Evolutionary conservation across 2,329 filamentous ascomycete species (phyloP), one percentile per base, ranked within the genome.

Genomic region (Clonostachys rhizophaga): DNA sequence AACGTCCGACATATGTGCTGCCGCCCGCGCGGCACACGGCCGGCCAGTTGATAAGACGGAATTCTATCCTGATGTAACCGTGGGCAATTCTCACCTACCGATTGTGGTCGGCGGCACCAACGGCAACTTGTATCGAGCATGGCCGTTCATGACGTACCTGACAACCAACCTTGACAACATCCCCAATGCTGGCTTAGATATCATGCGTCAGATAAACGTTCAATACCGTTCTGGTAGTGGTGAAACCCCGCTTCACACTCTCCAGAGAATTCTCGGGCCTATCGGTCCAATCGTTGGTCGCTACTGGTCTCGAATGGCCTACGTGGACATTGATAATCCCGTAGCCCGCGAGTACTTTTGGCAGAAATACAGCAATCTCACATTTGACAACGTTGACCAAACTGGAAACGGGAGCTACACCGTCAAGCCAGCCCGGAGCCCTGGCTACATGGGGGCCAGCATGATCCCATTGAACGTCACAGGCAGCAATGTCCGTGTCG

Each of bases 281-380:
- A 59, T 65, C 14, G 67, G 69, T 16, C 64, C 68, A 12, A 60
- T 77, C 9, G 67, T 78, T 6, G 73, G 66, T 4, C 60, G 64
- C 14, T 78, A 77, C 59, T 77, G 74, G 74, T 73, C 74, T 3
- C 67, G 67, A 48, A 78, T 78, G 74, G 74, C 74, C 6, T 74
- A 70, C 50, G 70, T 71, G 11, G 74, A 77, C 37, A 74, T 77
- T 34, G 72, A 69, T 13, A 70, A 77, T 52, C 49, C 61, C 1
- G 63, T 64, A 6, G 70, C 69, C 1, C 63, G 66, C 17, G 54
- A 63, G 2, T 48, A 62, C 40, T 76, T 72, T 58, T 52, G 63
- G 4, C 48, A 49, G 24, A 60, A 70, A 51, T 60, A 64, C 10
- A 50, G 51, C 3, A 52, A 50, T n/a, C 53, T 75, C 44, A 70